Evolutionary conservation across 805 yeast genomes (phyloP).

Genomic region (Kluyveromyces dobzhanskii): DNA sequence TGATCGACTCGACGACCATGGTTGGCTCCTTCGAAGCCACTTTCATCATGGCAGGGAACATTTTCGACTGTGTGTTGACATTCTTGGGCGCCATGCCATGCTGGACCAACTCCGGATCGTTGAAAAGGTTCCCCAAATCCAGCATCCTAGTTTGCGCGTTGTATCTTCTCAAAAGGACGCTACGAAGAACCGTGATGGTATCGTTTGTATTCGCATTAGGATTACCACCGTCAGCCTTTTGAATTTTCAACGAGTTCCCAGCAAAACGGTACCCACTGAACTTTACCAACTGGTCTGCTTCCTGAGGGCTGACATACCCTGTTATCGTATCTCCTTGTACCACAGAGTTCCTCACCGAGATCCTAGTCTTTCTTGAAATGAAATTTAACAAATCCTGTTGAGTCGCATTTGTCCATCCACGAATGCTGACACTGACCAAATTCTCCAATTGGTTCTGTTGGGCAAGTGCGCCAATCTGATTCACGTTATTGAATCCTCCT

Average conservation of each 20-base stretch:
- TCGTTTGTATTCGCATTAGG: conserved; percentile 22
- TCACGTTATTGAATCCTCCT: conserved; percentile 20
- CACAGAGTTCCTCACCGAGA: conserved; percentile 43
- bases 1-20: conserved; percentile 54
- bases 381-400: conserved; percentile 61
- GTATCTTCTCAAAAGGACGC: conserved; percentile 59
- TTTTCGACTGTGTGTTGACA: conserved; percentile 59
- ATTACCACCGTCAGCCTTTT: conserved; percentile 12
- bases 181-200: conserved; percentile 56
- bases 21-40: conserved; percentile 50
- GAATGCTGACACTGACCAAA: conserved; percentile 47
- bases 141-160: conserved; percentile 56
- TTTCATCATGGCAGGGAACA: conserved; percentile 85
- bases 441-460: conserved; percentile 26
- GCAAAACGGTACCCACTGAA: conserved; percentile 81
- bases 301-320: conserved; percentile 49
- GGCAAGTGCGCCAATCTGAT: conserved; percentile 19
- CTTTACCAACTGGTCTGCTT: conserved; percentile 49
- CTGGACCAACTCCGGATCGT: conserved; percentile 50
- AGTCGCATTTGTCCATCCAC: conserved; percentile 78
- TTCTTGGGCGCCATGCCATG: conserved; percentile 56
- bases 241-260: conserved; percentile 54
- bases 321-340: conserved; percentile 50
- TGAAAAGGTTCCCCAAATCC: conserved; percentile 55
- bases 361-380: conserved; percentile 55